Base-by-base conservation (phyloP, 352 stramenopile species). In the Phytophthora litchii region DNA sequence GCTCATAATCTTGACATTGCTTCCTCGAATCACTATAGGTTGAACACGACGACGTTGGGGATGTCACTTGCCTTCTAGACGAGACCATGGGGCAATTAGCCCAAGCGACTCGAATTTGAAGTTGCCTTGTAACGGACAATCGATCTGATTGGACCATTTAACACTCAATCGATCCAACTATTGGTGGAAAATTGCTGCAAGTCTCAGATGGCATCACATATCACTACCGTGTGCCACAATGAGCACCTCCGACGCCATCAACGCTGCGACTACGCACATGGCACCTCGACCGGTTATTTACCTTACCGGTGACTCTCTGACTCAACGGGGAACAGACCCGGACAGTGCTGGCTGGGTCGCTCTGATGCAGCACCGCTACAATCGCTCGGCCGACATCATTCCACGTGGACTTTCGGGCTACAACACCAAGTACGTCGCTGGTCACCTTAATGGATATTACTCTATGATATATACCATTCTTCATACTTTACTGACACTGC, bases 271-370 rank as follows among this genome's bases (percentile, higher is more conserved):
- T 20, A 20, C 29, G 9, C 13, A 23, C 21, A 53, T 48, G 16
- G 40, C 38, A 27, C 45, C 54, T 3, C 60, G 62, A 32, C 41
- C 72, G n/a, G 63, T 86, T 16, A 61, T 85, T 42, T 72, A 72
- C 53, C 47, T 78, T 29, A 64, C 67, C 21, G 76, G 76, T 8
- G 79, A 89, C 58, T 86, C 76, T 13, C 50, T 86, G 14, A 89
- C 79, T n/a, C 31, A 87, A 48, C 64, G 42, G 12, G 75, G 60
- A 17, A 68, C 65, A 0, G 54, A 86, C 13, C 54, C 62, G 6
- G 27, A 54, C 5, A 64, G 51, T 36, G 49, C 43, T 16, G 77
- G 80, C 9, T 89, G 72, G 68, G 55, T 77, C 21, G 45, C 54
- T 7, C 37, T 75, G 34, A 57, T 89, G 36, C 66, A 73, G 35